Evolutionary conservation across 441 rosid species (phyloP), one percentile per base, ranked within the genome.

Genomic region (Gossypium schwendimanii): DNA sequence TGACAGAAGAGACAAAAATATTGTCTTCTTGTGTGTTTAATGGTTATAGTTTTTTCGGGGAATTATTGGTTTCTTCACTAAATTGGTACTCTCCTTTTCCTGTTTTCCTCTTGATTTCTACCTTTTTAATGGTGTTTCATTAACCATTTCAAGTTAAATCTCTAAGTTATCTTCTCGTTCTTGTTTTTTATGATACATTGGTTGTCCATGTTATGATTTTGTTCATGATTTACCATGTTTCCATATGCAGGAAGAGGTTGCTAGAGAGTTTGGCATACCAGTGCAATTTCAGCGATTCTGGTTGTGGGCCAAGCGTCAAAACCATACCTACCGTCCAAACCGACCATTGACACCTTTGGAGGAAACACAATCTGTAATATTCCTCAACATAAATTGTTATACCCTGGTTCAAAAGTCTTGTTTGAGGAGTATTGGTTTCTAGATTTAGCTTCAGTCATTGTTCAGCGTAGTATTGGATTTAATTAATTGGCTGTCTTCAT

Each of bases 241-340:
- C 6, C 66, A 3, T 11, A 4, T 47, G 12, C 85, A 85, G 86
- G 86, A 83, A 75, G 86, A 85, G 69, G 76, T 85, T 69, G 85
- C 88, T 33, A 83, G 75, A 79, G 85, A 81, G 75, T 83, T 79
- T 20, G 82, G 81, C 14, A 70, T 85, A 53, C 86, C 85, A 47
- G 81, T 85, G 69, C 85, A 83, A 47, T 80, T 74, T 75, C 86
- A 83, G 64, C 82, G 86, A 85, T 44, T 44, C 49, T 44, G 49
- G 49, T 44, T 44, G 49, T 44, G 49, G 49, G 49, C 49, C 49
- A 44, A 83, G 78, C 83, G 88, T 61, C 85, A 85, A 69, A 85
- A 85, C 72, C 88, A 85, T 72, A 85, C 88, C 12, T 83, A 83
- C 64, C 86, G 86, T 55, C 88, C 88, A 26, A 79, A 83, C 73